Conservation (phyloP, 2,329 filamentous ascomycete species). For the Fusarium guadeloupense region DNA sequence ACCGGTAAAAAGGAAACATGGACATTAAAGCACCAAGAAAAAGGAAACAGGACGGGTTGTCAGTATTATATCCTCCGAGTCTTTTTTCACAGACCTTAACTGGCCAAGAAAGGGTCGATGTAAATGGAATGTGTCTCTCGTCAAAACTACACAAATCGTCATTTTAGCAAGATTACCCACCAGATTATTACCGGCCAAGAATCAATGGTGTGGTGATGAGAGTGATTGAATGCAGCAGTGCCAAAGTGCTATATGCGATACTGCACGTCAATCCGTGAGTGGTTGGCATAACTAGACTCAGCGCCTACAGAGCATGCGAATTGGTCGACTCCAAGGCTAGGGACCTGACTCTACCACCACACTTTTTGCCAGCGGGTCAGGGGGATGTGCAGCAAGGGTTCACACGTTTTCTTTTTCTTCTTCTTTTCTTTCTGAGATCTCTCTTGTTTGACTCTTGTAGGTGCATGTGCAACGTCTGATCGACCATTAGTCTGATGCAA, state of each 20-base stretch:
- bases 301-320: constrained; percentile 41
- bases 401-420: constrained; percentile 23
- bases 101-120: constrained; percentile 21
- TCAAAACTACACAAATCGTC: constrained; percentile 16
- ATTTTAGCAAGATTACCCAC: constrained; percentile 11
- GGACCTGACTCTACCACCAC: constrained; percentile 27
- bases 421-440: constrained; percentile 28
- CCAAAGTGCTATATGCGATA: constrained; percentile 24
- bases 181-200: constrained; percentile 33
- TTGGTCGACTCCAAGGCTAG: constrained; percentile 20
- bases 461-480: constrained; percentile 38
- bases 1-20: constrained; percentile 1
- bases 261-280: constrained; percentile 28
- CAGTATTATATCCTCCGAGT: constrained; percentile 14
- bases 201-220: constrained; percentile 39
- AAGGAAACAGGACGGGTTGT: constrained; percentile 8
- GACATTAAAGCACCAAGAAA: not conserved
- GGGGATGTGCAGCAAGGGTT: constrained; percentile 42
- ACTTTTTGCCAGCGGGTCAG: constrained; percentile 30
- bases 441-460: constrained; percentile 15
- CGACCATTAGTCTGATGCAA: constrained; percentile 35
- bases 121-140: constrained; percentile 34
- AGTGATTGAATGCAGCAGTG: constrained; percentile 35
- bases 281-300: constrained; percentile 34
- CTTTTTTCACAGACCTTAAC: not conserved